Base-by-base conservation (phyloP, 23 red algal species). In the Cyanidiococcus yangmingshanensis region DNA sequence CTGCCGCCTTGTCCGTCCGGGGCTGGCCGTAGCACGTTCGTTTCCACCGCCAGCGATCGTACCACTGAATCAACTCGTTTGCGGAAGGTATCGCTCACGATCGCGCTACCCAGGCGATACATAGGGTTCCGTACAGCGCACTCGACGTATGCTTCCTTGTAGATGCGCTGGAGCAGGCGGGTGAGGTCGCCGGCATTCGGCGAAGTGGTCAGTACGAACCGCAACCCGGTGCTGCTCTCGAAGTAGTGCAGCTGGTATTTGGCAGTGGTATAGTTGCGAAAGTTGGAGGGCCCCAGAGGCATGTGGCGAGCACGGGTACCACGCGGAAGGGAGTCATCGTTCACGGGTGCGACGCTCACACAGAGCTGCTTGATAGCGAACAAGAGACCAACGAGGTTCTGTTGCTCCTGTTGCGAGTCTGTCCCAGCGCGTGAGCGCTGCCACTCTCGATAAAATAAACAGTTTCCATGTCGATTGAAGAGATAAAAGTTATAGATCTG, bases 331-430 rank as follows among this genome's bases (percentile, higher is more conserved):
- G 21, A 25, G 63, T 25, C n/a, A 71, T 71, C 63, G 7, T 35
- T 32, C n/a, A 29, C 63, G 1, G 87, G 94, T 2, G 94, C 84
- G 32, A 91, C 40, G 63, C 90, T 91, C 33, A 59, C 38, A 35
- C 88, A 89, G 37, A 98, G 91, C 36, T 91, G 90, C 7, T 84
- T 76, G 18, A 98, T 59, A 34, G 88, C 94, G 77, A 98, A 98
- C 39, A 98, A 86, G 76, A 98, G 80, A 50, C 94, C 94, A 63
- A 91, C 89, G 83, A 90, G 90, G 51, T 82, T 91, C 59, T 91
- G 90, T 34, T 89, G 83, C 40, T 98, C 88, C 63, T 98, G 87
- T 37, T 74, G 79, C 7, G 45, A 51, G 51, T 89, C 87, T 17
- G 82, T 77, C 26, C 77, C 59, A 12, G 58, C 68, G 57, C 79